Evolutionary conservation across 176 grass and related monocot genomes (phyloP).

Genomic region (Aegilops bicornis): DNA sequence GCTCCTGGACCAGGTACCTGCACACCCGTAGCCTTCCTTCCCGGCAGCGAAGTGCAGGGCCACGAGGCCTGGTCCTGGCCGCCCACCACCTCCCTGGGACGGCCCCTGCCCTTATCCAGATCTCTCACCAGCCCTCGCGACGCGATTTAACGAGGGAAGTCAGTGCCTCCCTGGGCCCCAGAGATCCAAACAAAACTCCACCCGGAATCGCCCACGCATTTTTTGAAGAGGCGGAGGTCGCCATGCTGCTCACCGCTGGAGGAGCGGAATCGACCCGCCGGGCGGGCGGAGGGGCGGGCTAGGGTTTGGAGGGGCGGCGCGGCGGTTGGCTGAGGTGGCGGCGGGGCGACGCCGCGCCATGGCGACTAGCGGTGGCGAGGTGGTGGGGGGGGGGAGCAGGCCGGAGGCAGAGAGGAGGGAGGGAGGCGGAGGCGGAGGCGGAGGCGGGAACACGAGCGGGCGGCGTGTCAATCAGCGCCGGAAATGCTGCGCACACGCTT

Average conservation of each 20-base stretch:
- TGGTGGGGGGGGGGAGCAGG: too few species aligned
- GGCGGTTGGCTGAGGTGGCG: neutral
- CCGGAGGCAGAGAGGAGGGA: too few species aligned
- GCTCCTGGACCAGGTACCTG: too few species aligned
- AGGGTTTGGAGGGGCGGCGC: too few species aligned
- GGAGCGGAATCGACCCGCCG: neutral
- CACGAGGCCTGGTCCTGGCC: neutral
- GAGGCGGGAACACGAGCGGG: too few species aligned
- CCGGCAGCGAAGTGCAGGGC: neutral
- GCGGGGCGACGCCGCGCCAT: too few species aligned
- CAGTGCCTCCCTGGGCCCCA: neutral
- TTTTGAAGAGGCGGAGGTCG: neutral
- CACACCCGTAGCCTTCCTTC: neutral
- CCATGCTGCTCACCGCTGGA: neutral
- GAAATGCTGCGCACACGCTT: too few species aligned
- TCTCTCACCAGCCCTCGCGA: neutral
- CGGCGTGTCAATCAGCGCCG: too few species aligned
- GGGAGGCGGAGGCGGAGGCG: too few species aligned
- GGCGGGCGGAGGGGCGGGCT: neutral
- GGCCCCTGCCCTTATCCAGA: conserved; percentile 1
- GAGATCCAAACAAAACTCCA: neutral
- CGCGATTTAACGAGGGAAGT: neutral
- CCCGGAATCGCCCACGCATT: neutral
- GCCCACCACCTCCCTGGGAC: neutral
- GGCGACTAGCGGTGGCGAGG: too few species aligned